These are phyloP conservation scores for Oryza longistaminata DNA, from an alignment of 176 grass and related monocot species.

Conservation along the genomic window DNA sequence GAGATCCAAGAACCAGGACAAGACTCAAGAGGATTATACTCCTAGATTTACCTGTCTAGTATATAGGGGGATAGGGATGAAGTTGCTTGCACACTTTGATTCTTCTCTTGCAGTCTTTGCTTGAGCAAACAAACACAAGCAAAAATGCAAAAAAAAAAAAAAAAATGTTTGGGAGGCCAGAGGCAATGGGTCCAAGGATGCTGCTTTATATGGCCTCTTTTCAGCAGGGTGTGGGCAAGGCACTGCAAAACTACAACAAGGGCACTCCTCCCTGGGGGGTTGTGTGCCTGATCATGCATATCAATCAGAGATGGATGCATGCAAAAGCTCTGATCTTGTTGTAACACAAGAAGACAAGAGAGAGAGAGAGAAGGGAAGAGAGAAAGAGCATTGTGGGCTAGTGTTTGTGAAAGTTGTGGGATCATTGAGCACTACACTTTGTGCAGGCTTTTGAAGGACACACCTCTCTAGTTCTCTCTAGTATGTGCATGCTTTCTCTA, in stretches of 20 bases:
- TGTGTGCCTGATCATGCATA: not conserved
- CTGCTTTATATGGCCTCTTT: not conserved
- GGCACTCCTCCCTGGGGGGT: not conserved
- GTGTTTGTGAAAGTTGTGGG: not conserved
- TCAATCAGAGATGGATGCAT: not conserved
- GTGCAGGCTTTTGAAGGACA: conserved; percentile 45
- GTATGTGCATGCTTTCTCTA: not conserved
- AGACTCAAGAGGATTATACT: not conserved
- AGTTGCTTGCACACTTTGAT: not conserved
- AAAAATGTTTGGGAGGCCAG: not conserved
- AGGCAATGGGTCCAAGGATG: conserved; percentile 21
- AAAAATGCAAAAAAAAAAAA: not conserved
- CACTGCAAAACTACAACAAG: not conserved
- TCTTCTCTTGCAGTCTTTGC: not conserved
- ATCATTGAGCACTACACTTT: conserved; percentile 23
- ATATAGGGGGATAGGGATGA: not conserved
- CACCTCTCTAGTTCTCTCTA: not conserved
- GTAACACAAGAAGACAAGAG: not conserved
- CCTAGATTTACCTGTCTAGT: not conserved
- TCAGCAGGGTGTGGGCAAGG: conserved; percentile 24
- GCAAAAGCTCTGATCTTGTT: not conserved
- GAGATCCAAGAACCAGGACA: conserved; percentile 2
- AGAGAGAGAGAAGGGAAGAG: not conserved
- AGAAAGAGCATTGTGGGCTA: not conserved
- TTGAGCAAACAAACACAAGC: not conserved